Evolutionary conservation across 805 yeast genomes (phyloP).

Genomic region (Tetrapisispora phaffii): DNA sequence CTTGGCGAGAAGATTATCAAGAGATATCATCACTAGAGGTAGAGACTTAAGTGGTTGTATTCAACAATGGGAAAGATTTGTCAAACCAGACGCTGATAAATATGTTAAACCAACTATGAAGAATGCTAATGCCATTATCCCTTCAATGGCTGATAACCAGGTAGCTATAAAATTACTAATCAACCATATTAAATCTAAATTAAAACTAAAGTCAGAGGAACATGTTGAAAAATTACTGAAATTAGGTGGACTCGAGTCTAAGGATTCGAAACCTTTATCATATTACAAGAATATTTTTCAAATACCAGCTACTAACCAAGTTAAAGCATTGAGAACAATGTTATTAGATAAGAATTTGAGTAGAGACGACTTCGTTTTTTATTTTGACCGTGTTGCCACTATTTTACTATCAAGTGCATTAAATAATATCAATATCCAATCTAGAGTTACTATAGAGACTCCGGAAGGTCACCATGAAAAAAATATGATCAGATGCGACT

Average conservation of each 20-base stretch:
- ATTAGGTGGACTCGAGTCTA: conserved; percentile 28
- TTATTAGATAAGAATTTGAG: conserved; percentile 45
- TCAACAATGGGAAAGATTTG: conserved; percentile 82
- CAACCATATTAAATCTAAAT: conserved; percentile 66
- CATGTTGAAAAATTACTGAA: conserved; percentile 57
- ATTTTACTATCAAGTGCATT: conserved; percentile 60
- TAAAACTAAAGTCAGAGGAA: conserved; percentile 49
- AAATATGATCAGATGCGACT: conserved; percentile 23
- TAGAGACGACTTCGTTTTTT: conserved; percentile 74
- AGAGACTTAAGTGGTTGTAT: conserved; percentile 75
- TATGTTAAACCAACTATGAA: conserved; percentile 56
- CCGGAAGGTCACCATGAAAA: conserved; percentile 30
- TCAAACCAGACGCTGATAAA: conserved; percentile 81
- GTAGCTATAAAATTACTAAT: conserved; percentile 75
- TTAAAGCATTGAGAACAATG: conserved; percentile 61
- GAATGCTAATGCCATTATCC: conserved; percentile 80
- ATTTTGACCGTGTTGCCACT: conserved; percentile 73
- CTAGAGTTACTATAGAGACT: conserved; percentile 33
- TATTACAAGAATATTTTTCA: conserved; percentile 20
- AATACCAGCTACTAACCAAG: conserved; percentile 48
- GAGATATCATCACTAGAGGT: conserved; percentile 82
- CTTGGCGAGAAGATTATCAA: conserved; percentile 72
- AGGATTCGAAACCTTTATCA: conserved; percentile 4
- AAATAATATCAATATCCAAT: conserved; percentile 39
- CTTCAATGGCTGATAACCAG: conserved; percentile 75